These are phyloP conservation scores for Eutrema japonicum DNA, from an alignment of 345 rosid species.

Conservation along the genomic window DNA sequence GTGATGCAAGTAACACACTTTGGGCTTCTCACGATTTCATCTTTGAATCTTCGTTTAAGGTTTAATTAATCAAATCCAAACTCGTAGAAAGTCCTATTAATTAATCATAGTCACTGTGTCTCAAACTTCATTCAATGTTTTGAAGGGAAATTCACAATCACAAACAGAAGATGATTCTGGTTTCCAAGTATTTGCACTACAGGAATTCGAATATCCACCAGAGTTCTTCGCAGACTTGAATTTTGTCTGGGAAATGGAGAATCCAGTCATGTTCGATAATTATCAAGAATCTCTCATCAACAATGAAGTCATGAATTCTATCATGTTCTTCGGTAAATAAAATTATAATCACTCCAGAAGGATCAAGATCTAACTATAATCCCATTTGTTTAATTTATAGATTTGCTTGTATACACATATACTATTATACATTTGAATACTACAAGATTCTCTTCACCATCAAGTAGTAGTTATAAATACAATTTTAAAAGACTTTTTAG, in stretches of 20 bases:
- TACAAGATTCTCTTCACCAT: conserved; percentile 21
- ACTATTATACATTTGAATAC: background rate
- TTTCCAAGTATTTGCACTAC: conserved; percentile 46
- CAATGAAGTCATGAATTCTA: conserved; percentile 32
- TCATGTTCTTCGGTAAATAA: conserved; percentile 12
- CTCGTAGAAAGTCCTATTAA: background rate
- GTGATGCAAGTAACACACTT: conserved; percentile 50
- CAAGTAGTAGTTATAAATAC: conserved; percentile 11
- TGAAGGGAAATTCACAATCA: conserved; percentile 57
- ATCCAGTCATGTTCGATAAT: conserved; percentile 17
- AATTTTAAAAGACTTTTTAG: conserved; percentile 27
- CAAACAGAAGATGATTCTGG: conserved; percentile 48
- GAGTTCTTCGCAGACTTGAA: conserved; percentile 62
- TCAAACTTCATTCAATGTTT: background rate
- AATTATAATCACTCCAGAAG: background rate
- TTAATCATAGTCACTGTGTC: conserved; percentile 2
- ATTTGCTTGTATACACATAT: conserved; percentile 8
- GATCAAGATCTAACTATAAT: conserved; percentile 2
- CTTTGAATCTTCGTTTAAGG: conserved; percentile 81
- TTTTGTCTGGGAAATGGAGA: conserved; percentile 56
- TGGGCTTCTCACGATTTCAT: conserved; percentile 66
- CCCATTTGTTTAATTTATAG: background rate
- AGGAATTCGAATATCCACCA: conserved; percentile 44
- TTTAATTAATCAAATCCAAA: conserved; percentile 29
- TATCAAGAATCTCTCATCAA: conserved; percentile 33